Percentiles rank a stretch among this genome's conserved stretches.
Conservation (phyloP, 1,284 basidiomycete genomes). For the Trametes sp. region DNA sequence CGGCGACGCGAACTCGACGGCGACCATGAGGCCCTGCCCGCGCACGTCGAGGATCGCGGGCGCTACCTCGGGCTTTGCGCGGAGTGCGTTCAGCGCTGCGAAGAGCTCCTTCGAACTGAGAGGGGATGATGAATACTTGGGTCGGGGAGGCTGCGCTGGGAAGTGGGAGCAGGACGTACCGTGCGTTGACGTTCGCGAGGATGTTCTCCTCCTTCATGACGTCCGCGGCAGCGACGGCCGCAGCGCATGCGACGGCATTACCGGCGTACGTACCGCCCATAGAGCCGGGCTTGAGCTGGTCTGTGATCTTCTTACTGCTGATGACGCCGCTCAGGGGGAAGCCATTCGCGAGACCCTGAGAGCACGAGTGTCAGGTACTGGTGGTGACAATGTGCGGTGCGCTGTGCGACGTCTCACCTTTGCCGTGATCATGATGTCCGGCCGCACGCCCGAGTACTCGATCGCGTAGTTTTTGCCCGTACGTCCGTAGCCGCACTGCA, state of each 20-base stretch:
- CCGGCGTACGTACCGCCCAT: slow-evolving; percentile 94
- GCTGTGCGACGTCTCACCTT: slow-evolving; percentile 58
- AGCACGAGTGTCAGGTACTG: not conserved
- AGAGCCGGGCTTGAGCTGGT: slow-evolving; percentile 80
- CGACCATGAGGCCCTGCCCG: slow-evolving; percentile 83
- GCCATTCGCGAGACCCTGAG: slow-evolving; percentile 88
- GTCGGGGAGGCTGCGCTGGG: not conserved
- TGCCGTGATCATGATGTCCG: slow-evolving; percentile 90
- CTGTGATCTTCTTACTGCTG: slow-evolving; percentile 84
- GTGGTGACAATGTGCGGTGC: not conserved
- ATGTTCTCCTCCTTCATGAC: slow-evolving; percentile 82
- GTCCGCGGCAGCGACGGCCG: slow-evolving; percentile 83
- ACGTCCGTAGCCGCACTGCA: slow-evolving; percentile 90
- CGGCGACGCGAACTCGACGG: slow-evolving; percentile 79
- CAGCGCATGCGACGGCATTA: slow-evolving; percentile 90
- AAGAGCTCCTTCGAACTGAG: slow-evolving; percentile 79
- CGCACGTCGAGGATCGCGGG: slow-evolving; percentile 78
- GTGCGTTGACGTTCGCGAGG: slow-evolving; percentile 77
- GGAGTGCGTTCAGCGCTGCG: slow-evolving; percentile 62
- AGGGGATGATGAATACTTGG: not conserved
- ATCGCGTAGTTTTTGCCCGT: slow-evolving; percentile 89
- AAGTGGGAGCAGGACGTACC: slow-evolving; percentile 51
- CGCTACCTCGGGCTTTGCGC: slow-evolving; percentile 56
- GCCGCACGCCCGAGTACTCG: slow-evolving; percentile 81
- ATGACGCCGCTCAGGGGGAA: slow-evolving; percentile 93